phyloP scores from a whole-genome alignment of 78 protist genomes.

The Dictyostelium purpureum region DNA sequence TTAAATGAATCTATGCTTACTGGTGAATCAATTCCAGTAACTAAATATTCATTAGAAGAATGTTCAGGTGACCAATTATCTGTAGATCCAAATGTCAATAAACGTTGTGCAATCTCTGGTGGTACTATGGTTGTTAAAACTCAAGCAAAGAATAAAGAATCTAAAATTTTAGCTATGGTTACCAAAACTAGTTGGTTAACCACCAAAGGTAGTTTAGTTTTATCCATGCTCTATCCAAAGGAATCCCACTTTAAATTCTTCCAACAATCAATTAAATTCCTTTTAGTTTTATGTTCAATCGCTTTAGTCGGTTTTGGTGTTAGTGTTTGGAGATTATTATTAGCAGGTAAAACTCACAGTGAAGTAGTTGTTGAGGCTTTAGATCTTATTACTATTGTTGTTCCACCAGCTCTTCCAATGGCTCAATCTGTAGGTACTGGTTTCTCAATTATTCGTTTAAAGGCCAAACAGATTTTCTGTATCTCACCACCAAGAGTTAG shows the following conservation, averaged over 20 bases:
- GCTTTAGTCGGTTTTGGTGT: constrained; percentile 58
- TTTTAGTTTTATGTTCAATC: constrained; percentile 50
- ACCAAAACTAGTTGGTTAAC: constrained; percentile 82
- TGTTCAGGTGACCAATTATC: constrained; percentile 45
- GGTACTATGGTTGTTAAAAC: constrained; percentile 54
- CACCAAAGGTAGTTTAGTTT: constrained; percentile 82
- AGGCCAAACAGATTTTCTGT: constrained; percentile 80
- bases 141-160: not conserved
- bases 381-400: constrained; percentile 93
- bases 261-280: constrained; percentile 83
- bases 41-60: constrained; percentile 52
- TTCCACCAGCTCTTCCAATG: constrained; percentile 94
- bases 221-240: constrained; percentile 85
- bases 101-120: constrained; percentile 59
- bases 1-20: constrained; percentile 98
- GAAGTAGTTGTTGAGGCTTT: constrained; percentile 59
- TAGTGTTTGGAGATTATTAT: not conserved
- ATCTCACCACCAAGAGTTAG: constrained; percentile 86
- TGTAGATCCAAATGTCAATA: not conserved
- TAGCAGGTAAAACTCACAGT: not conserved
- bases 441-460: constrained; percentile 84
- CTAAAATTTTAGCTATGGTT: constrained; percentile 54
- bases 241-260: constrained; percentile 74
- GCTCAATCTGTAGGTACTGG: constrained; percentile 91
- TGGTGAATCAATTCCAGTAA: constrained; percentile 96